Percentiles rank a stretch among this genome's conserved stretches.
Conservation (phyloP, 2,329 filamentous ascomycete species). For the Cladosporium oxysporum region DNA sequence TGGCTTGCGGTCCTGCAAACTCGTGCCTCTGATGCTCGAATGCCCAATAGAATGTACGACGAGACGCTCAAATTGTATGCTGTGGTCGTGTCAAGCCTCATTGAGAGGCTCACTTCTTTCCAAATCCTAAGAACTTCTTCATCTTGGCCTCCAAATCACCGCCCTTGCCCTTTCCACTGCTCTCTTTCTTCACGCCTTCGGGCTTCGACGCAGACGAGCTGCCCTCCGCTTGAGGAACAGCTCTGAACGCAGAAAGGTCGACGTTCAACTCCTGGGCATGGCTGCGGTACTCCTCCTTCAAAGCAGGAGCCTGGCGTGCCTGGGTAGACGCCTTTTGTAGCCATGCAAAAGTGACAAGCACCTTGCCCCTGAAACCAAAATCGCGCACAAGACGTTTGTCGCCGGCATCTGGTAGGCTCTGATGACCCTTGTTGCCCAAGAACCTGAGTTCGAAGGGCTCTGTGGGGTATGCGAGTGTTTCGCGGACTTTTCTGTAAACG, state of each 20-base stretch:
- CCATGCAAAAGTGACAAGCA: constrained; percentile 78
- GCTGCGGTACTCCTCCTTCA: constrained; percentile 60
- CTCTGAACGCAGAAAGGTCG: constrained; percentile 46
- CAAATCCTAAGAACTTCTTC: constrained; percentile 71
- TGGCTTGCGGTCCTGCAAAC: neutral
- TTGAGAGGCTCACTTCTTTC: constrained; percentile 62
- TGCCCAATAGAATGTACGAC: neutral
- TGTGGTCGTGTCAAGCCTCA: neutral
- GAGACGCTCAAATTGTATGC: neutral
- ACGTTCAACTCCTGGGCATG: constrained; percentile 69
- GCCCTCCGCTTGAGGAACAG: constrained; percentile 28
- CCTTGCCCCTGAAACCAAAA: constrained; percentile 68
- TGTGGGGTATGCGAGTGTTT: constrained; percentile 63
- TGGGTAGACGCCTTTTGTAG: constrained; percentile 61
- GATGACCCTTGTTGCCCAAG: constrained; percentile 53
- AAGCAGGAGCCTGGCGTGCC: constrained; percentile 58
- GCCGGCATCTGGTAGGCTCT: constrained; percentile 28
- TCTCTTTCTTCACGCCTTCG: constrained; percentile 35
- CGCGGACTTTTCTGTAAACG: constrained; percentile 73
- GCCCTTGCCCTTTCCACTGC: constrained; percentile 35
- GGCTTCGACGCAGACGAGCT: constrained; percentile 26
- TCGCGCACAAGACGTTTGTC: constrained; percentile 66
- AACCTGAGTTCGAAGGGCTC: constrained; percentile 73
- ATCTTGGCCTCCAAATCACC: constrained; percentile 49
- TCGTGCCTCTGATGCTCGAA: constrained; percentile 1